Percentiles rank a stretch among this genome's conserved stretches.
These are phyloP conservation scores for Inonotus hispidus DNA, from an alignment of 1,284 basidiomycete genomes.

Conservation along the genomic window DNA sequence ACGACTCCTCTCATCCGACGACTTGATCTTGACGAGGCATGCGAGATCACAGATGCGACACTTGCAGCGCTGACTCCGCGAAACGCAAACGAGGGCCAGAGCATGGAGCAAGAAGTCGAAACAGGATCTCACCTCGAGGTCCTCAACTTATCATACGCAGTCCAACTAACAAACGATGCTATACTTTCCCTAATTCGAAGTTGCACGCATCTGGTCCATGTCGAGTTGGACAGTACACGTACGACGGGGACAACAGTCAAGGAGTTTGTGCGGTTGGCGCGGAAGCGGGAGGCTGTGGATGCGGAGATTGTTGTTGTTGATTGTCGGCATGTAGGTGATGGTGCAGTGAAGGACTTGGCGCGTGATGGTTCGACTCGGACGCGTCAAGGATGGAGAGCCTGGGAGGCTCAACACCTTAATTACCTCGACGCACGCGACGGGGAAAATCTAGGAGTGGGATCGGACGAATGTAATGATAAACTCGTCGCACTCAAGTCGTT, in stretches of 20 bases:
- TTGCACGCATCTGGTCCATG: constrained; percentile 55
- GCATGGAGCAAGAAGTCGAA: constrained; percentile 23
- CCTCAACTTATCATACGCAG: constrained; percentile 67
- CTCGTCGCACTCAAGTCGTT: constrained; percentile 82
- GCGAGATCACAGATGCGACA: constrained; percentile 69
- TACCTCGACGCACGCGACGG: constrained; percentile 66
- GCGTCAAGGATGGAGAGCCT: constrained; percentile 65
- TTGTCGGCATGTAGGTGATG: constrained; percentile 65
- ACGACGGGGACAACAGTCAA: constrained; percentile 58
- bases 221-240: constrained; percentile 78
- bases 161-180: constrained; percentile 56
- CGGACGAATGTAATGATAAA: constrained; percentile 69
- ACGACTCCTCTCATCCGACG: constrained; percentile 68
- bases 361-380: constrained; percentile 48
- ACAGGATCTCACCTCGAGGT: constrained; percentile 68
- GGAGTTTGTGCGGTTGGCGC: constrained; percentile 58
- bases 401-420: constrained; percentile 56
- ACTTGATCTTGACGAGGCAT: constrained; percentile 83
- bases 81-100: constrained; percentile 9
- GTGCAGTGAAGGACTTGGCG: constrained; percentile 51
- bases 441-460: constrained; percentile 55
- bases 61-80: constrained; percentile 60
- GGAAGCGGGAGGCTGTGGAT: constrained; percentile 42
- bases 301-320: constrained; percentile 68
- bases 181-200: constrained; percentile 57